Conservation (phyloP, 2,329 filamentous ascomycete genomes). For the Torrubiellomyces zombiae region DNA sequence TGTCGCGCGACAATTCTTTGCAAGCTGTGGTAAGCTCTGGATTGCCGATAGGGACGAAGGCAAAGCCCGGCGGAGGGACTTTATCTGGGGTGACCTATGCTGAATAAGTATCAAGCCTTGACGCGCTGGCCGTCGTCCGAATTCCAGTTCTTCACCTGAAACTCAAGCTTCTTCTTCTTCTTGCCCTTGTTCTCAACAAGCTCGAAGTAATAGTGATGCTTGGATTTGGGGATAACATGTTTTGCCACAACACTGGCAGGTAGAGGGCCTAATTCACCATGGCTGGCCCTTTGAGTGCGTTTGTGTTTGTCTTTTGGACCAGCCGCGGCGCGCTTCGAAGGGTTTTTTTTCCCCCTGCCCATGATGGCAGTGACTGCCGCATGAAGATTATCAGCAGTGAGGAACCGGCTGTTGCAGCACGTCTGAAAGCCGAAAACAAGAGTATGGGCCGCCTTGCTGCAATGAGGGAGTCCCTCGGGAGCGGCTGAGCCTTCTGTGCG, state of each 20-base stretch:
- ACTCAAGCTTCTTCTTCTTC: conserved; percentile 49
- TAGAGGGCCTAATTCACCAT: conserved; percentile 16
- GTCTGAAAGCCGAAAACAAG: too few species aligned
- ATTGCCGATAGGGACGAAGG: conserved; percentile 46
- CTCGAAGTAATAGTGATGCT: conserved; percentile 47
- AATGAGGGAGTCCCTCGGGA: too few species aligned
- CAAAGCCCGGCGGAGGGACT: conserved; percentile 41
- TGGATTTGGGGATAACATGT: conserved; percentile 25
- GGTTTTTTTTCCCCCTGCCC: conserved; percentile 19
- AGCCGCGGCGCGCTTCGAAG: conserved; percentile 13
- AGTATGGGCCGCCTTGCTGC: too few species aligned
- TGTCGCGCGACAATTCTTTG: conserved; percentile 47
- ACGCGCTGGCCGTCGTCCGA: not conserved
- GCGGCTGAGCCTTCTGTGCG: too few species aligned
- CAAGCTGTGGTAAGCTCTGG: conserved; percentile 42
- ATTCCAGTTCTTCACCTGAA: conserved; percentile 29
- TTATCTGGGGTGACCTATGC: conserved; percentile 33
- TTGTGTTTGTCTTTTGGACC: conserved; percentile 20
- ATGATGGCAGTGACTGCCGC: too few species aligned
- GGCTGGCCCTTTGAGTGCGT: conserved; percentile 15
- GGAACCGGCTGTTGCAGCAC: too few species aligned
- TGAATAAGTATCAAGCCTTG: conserved; percentile 12
- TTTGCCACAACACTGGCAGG: conserved; percentile 20
- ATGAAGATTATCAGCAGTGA: too few species aligned
- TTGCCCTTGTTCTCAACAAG: conserved; percentile 47